Conservation (phyloP, 225 moss, liverwort and hornwort genomes). For the Sphagnum tenellum region DNA sequence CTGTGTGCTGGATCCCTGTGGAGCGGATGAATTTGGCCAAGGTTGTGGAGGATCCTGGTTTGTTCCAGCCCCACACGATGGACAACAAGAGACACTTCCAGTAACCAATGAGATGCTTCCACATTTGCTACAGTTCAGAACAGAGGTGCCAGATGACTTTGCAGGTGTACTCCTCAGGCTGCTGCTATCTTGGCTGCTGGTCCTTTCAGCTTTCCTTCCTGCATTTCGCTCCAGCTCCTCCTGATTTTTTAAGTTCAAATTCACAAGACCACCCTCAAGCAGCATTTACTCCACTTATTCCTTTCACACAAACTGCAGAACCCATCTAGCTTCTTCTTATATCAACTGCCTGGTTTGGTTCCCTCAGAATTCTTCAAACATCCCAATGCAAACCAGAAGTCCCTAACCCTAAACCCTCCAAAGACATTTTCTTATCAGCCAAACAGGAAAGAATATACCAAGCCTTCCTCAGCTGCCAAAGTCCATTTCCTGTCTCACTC, state of each 20-base stretch:
- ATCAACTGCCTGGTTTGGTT: too few relatives aligned
- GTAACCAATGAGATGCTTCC: constrained; percentile 63
- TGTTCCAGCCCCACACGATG: constrained; percentile 60
- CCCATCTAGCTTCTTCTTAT: not conserved
- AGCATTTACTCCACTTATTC: not conserved
- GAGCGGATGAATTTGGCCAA: too few relatives aligned
- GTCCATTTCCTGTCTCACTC: too few relatives aligned
- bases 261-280: not conserved
- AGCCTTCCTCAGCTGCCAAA: too few relatives aligned
- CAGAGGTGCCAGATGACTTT: constrained; percentile 53
- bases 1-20: too few relatives aligned
- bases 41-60: too few relatives aligned
- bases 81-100: constrained; percentile 59
- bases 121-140: constrained; percentile 80
- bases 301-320: not conserved
- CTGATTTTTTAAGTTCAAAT: constrained; percentile 23
- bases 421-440: too few relatives aligned
- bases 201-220: constrained; percentile 38
- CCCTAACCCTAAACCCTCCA: not conserved
- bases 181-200: constrained; percentile 19
- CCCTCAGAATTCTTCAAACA: too few relatives aligned
- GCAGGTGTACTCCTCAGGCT: constrained; percentile 16
- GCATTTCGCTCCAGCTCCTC: constrained; percentile 87
- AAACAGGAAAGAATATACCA: too few relatives aligned
- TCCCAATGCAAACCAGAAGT: not conserved